Percentiles rank a stretch among this genome's conserved stretches.
These are phyloP conservation scores for Ambrosia trifida DNA, from an alignment of 129 eudicot genomes.

Conservation along the genomic window DNA sequence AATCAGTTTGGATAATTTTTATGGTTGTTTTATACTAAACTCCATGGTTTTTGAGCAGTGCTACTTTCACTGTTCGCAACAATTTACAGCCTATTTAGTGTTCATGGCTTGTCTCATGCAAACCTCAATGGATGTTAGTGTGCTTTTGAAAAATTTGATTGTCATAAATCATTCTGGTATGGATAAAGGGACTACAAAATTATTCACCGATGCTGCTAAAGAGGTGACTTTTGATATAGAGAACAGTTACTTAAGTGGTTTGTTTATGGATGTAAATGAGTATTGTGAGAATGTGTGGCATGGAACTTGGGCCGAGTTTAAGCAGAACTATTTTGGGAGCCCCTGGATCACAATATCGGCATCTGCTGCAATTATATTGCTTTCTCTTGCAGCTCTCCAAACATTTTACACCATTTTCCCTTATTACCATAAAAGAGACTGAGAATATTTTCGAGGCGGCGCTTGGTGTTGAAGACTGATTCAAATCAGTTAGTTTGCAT, in stretches of 20 bases:
- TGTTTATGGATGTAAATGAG: slow-evolving; percentile 28
- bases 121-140: slow-evolving; percentile 14
- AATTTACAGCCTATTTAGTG: slow-evolving; percentile 35
- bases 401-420: slow-evolving; percentile 21
- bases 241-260: slow-evolving; percentile 17
- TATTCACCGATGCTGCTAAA: slow-evolving; percentile 29
- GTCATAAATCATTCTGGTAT: slow-evolving; percentile 36
- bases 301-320: slow-evolving; percentile 34
- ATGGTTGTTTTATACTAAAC: slow-evolving; percentile 24
- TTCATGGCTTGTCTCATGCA: slow-evolving; percentile 37
- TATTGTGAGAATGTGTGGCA: slow-evolving; percentile 35
- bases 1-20: slow-evolving; percentile 27
- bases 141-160: slow-evolving; percentile 19
- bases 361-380: slow-evolving; percentile 18
- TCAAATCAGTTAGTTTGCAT: too few species aligned
- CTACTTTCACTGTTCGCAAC: slow-evolving; percentile 28
- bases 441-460: too few species aligned
- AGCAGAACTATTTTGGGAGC: slow-evolving; percentile 32
- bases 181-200: slow-evolving; percentile 25
- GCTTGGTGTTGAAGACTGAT: too few species aligned
- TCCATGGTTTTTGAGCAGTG: slow-evolving; percentile 32
- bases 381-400: slow-evolving; percentile 23
- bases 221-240: slow-evolving; percentile 34
- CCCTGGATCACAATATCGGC: slow-evolving; percentile 36
- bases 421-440: not conserved